A percentile compares a stretch with the other conserved stretches of the same genome.
Evolutionary conservation across 768 basidiomycete species (phyloP).

Genomic region (Suillus ampliporus): DNA sequence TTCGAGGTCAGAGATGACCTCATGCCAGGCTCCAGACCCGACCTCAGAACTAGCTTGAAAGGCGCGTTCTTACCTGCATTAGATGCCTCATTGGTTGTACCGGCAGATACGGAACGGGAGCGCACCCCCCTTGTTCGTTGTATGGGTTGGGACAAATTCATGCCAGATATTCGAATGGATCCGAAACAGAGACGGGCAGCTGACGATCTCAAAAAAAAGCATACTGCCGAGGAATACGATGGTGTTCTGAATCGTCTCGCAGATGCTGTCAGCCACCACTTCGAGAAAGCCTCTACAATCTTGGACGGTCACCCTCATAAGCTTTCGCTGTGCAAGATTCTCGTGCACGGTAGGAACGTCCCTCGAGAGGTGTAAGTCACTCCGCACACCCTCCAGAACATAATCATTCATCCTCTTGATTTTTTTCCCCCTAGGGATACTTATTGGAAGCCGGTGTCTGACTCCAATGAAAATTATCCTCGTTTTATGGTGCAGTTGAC

Average conservation of each 20-base stretch:
- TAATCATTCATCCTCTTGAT: fast-evolving
- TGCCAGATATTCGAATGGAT: background rate
- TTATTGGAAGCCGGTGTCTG: background rate
- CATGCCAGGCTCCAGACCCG: background rate
- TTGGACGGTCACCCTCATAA: background rate
- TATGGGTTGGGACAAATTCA: background rate
- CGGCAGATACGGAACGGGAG: background rate
- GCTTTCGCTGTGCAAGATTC: background rate
- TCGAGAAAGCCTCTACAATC: background rate
- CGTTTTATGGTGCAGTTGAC: background rate
- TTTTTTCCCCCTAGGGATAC: background rate
- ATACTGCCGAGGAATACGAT: background rate
- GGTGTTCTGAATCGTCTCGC: background rate
- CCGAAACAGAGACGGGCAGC: background rate
- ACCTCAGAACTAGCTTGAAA: background rate
- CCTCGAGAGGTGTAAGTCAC: background rate
- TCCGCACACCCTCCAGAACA: fast-evolving
- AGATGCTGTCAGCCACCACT: background rate
- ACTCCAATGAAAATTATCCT: background rate
- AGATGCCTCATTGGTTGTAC: background rate
- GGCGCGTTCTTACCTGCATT: background rate
- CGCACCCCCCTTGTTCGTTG: background rate
- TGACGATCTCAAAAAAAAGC: background rate
- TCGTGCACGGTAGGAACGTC: background rate
- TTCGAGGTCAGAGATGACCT: background rate